Evolutionary conservation across 2,329 filamentous ascomycete genomes (phyloP).

Genomic region (Venturia nashicola): DNA sequence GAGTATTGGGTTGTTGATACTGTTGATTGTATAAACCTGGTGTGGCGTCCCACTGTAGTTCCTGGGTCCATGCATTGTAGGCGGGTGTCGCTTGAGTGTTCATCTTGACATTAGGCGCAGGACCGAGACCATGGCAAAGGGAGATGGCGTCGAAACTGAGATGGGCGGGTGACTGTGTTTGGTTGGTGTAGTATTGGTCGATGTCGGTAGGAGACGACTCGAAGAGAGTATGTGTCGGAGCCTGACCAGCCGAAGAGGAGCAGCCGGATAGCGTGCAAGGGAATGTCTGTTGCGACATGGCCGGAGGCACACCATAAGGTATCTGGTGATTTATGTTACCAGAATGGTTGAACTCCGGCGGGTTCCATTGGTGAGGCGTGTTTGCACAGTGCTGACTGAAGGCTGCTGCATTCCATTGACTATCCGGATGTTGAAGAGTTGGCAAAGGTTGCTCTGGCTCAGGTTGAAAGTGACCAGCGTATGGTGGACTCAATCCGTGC

Average conservation of each 20-base stretch:
- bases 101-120: not conserved
- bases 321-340: not conserved
- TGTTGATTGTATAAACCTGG: not conserved
- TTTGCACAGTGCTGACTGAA: not conserved
- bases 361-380: not conserved
- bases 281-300: not conserved
- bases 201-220: not conserved
- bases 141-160: not conserved
- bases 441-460: slow-evolving; percentile 8
- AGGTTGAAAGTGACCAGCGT: not conserved
- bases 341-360: not conserved
- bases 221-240: not conserved
- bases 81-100: not conserved
- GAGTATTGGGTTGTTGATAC: not conserved
- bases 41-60: not conserved
- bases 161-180: not conserved
- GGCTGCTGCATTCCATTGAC: not conserved
- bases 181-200: not conserved
- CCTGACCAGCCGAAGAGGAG: not conserved
- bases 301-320: not conserved
- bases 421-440: not conserved
- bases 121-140: not conserved
- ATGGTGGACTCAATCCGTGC: not conserved
- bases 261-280: not conserved
- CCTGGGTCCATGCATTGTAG: not conserved